Conservation (phyloP, 768 basidiomycete species). For the Agaricus blazei region DNA sequence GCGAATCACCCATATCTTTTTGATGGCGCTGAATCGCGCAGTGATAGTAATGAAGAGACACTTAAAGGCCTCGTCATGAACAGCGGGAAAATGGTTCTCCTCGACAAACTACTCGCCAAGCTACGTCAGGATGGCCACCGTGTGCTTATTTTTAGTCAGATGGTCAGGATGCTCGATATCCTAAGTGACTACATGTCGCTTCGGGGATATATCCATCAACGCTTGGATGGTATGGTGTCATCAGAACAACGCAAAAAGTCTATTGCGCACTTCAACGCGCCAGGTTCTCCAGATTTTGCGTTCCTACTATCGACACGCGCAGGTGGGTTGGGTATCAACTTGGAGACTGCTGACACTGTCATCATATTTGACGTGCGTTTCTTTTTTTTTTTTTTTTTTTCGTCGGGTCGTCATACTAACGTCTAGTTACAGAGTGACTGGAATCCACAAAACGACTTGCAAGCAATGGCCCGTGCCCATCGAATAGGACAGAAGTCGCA, state of each 20-base stretch:
- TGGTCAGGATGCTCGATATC: constrained; percentile 99
- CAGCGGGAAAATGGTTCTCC: constrained; percentile 96
- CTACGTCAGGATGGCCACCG: constrained; percentile 91
- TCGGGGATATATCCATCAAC: constrained; percentile 88
- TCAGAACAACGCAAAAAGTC: constrained; percentile 92
- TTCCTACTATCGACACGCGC: constrained; percentile 96
- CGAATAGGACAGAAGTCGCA: constrained; percentile 98
- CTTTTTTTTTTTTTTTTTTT: constrained; percentile 10
- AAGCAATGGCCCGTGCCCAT: constrained; percentile 99
- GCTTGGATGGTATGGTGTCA: constrained; percentile 92
- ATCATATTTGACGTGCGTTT: constrained; percentile 93
- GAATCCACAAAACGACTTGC: constrained; percentile 98
- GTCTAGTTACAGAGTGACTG: constrained; percentile 72
- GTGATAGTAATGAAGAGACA: constrained; percentile 67
- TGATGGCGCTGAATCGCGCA: constrained; percentile 81
- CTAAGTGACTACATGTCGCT: constrained; percentile 94
- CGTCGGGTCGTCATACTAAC: constrained; percentile 4
- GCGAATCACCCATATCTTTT: constrained; percentile 98
- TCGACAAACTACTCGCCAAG: constrained; percentile 92
- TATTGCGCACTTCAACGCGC: constrained; percentile 95
- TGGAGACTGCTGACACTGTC: constrained; percentile 98
- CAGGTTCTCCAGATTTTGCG: constrained; percentile 91
- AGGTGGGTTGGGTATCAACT: constrained; percentile 96
- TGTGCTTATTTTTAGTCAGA: constrained; percentile 98
- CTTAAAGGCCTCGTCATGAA: constrained; percentile 97